Conservation (phyloP, 495 filamentous ascomycete species). For the Lasiosphaeris hirsuta region DNA sequence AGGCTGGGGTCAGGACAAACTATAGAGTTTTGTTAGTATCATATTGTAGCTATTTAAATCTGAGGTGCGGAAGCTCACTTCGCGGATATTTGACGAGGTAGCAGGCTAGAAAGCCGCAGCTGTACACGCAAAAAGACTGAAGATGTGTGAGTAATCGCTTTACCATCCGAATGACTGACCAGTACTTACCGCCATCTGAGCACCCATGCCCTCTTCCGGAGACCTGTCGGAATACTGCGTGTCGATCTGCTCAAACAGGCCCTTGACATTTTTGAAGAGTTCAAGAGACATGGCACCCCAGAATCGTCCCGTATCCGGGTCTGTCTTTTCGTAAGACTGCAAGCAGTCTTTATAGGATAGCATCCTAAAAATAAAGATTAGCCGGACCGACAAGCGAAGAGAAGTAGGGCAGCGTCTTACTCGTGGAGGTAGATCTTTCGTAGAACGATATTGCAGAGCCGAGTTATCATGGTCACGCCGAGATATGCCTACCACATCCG, state of each 20-base stretch:
- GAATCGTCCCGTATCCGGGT: conserved; percentile 32
- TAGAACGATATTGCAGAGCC: conserved; percentile 50
- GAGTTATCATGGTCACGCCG: conserved; percentile 45
- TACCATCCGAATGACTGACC: not conserved
- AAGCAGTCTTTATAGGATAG: not conserved
- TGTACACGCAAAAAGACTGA: conserved; percentile 49
- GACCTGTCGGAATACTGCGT: conserved; percentile 41
- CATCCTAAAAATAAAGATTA: not conserved
- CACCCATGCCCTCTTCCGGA: conserved; percentile 42
- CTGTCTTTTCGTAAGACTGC: conserved; percentile 27
- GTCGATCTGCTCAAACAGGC: conserved; percentile 46
- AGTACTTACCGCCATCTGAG: conserved; percentile 47
- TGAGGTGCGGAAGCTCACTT: conserved; percentile 24
- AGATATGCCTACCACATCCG: conserved; percentile 41
- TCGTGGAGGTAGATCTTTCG: conserved; percentile 46
- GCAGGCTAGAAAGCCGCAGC: conserved; percentile 46
- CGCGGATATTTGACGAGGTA: conserved; percentile 46
- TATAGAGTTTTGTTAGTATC: conserved; percentile 12
- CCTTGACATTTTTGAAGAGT: conserved; percentile 45
- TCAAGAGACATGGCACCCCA: conserved; percentile 44
- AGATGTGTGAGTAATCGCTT: conserved; percentile 6
- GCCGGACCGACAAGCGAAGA: not conserved
- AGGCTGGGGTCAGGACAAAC: conserved; percentile 37
- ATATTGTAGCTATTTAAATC: not conserved
- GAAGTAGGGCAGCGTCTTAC: conserved; percentile 23